Base-by-base conservation (phyloP, 2,329 filamentous ascomycete species). In the Xylaria sp. region DNA sequence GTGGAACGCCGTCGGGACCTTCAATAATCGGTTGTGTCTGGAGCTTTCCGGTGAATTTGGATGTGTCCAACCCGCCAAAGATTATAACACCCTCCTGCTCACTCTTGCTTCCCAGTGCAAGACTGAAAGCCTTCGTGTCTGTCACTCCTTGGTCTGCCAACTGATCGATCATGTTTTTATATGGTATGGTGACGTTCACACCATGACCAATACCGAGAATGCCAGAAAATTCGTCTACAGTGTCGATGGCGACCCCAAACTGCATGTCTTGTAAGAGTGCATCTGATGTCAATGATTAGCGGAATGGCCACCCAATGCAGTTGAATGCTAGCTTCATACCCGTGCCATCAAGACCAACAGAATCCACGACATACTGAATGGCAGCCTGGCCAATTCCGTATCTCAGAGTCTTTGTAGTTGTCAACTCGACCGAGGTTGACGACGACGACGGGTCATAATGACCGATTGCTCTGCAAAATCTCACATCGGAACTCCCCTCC, bases 191-290 rank as follows among this genome's bases (percentile, higher is more conserved):
- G 54, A 78, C 67, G 37, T 79, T 81, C 12, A 76, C 50, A 2
- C 86, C 80, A 73, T 92, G 92, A 23, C 92, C 92, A 59, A 95
- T 89, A 21, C 92, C 92, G 19, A 96, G 76, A 49, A 95, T 92
- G 38, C 83, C 83, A 0, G 82, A 77, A 61, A 82, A 83, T 64
- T 83, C 79, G 63, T 84, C 78, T 14, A 73, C 63, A 5, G 79
- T 80, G 12, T 72, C 69, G 40, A 82, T 83, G n/a, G 88, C 88
- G 38, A 90, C 84, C 64, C 88, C 89, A 64, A 91, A 89, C 70
- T 89, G 85, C 55, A 89, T 81, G n/a, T 78, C 73, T 17, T 78
- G 71, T 15, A 88, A 73, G 9, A 79, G 78, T 2, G 79, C 69
- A 9, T 72, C 73, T 75, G 33, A 0, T 37, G 1, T n/a, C 12